Evolutionary conservation across 805 yeast species (phyloP).

Genomic region (Wickerhamomyces ciferrii): DNA sequence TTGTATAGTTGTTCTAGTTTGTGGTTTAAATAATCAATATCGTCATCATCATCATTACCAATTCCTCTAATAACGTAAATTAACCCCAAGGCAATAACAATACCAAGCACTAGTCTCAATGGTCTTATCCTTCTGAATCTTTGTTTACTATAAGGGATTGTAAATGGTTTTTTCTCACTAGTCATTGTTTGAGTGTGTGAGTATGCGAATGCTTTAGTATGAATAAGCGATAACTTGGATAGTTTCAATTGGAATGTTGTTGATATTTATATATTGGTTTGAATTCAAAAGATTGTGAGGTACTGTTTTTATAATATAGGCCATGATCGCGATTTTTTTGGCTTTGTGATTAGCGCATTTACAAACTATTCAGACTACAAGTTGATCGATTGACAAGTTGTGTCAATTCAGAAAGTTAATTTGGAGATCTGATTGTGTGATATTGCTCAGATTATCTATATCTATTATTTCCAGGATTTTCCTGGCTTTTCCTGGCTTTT

Average conservation of each 20-base stretch:
- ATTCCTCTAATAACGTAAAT: background rate
- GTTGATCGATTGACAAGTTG: background rate
- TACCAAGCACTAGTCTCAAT: conserved; percentile 1
- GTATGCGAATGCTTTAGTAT: no score
- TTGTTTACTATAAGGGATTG: background rate
- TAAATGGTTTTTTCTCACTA: background rate
- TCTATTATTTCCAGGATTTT: no score
- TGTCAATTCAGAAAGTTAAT: no score
- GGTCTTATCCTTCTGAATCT: conserved; percentile 1
- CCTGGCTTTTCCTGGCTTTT: no score
- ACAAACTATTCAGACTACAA: background rate
- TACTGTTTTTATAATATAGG: background rate
- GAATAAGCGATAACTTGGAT: no score
- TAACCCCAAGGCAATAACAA: conserved; percentile 1
- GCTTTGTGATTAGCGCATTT: background rate
- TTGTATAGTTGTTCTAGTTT: conserved; percentile 1
- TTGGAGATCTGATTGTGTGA: no score
- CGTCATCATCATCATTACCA: conserved; percentile 2
- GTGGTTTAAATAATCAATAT: background rate
- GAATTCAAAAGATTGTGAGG: background rate
- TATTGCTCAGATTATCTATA: no score
- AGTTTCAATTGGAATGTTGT: no score
- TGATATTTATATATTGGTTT: no score
- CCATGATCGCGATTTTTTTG: background rate
- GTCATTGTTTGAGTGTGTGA: no score